These are phyloP conservation scores for Suhomyces terraborum DNA, from an alignment of 1,139 yeast species.

Conservation along the genomic window DNA sequence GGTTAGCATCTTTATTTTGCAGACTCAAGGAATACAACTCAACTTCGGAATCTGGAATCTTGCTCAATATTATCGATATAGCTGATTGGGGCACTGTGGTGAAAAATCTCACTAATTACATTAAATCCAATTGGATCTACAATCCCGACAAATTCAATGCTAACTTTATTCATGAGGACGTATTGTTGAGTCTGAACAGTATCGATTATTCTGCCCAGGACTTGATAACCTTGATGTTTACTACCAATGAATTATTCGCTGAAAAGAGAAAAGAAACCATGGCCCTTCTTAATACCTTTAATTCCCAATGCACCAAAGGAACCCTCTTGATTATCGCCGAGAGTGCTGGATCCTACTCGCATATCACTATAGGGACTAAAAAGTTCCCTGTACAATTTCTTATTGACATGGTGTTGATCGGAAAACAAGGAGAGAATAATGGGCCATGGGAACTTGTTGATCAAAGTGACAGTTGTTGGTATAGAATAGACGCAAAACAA, in stretches of 20 bases:
- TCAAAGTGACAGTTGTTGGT: constrained; percentile 80
- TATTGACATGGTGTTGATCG: constrained; percentile 69
- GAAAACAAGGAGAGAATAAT: constrained; percentile 47
- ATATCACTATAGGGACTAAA: constrained; percentile 72
- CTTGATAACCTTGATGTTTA: constrained; percentile 73
- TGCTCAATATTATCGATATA: constrained; percentile 64
- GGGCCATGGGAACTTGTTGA: constrained; percentile 70
- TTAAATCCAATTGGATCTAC: constrained; percentile 56
- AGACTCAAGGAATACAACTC: constrained; percentile 45
- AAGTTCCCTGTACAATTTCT: constrained; percentile 81
- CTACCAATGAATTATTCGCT: constrained; percentile 82
- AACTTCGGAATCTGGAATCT: constrained; percentile 36
- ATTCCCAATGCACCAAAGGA: constrained; percentile 51
- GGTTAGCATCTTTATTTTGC: constrained; percentile 61
- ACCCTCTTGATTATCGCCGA: constrained; percentile 70
- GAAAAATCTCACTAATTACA: constrained; percentile 40
- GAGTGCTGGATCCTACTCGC: constrained; percentile 88
- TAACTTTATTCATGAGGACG: constrained; percentile 54
- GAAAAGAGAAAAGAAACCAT: constrained; percentile 66
- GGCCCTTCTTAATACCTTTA: constrained; percentile 55
- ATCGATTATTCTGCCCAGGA: constrained; percentile 25
- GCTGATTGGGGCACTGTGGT: constrained; percentile 74
- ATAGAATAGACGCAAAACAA: constrained; percentile 57
- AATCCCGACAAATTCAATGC: constrained; percentile 41
- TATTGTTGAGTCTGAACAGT: constrained; percentile 30